Percentiles rank a stretch among this genome's conserved stretches.
Evolutionary conservation across 2,329 filamentous ascomycete genomes (phyloP).

Genomic region (Leptographium wingfieldii): DNA sequence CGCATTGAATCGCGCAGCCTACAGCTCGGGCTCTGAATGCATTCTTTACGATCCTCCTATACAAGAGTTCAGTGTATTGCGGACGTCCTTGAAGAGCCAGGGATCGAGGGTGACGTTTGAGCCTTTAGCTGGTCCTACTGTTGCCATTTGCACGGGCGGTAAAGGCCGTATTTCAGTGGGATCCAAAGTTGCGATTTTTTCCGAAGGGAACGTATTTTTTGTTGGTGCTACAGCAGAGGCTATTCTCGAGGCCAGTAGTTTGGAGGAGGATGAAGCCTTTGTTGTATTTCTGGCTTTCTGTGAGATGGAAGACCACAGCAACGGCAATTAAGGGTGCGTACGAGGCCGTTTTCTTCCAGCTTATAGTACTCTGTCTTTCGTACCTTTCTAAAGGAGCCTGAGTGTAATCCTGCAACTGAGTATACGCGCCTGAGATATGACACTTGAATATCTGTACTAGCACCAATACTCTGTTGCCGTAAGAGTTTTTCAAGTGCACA

Average conservation of each 20-base stretch:
- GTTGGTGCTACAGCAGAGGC: slow-evolving; percentile 81
- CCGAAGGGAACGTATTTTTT: slow-evolving; percentile 65
- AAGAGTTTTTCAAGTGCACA: no score
- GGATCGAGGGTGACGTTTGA: slow-evolving; percentile 83
- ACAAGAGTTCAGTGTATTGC: slow-evolving; percentile 86
- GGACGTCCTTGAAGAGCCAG: slow-evolving; percentile 56
- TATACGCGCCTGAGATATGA: no score
- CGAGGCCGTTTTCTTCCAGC: background rate
- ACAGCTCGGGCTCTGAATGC: slow-evolving; percentile 61
- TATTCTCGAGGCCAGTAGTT: slow-evolving; percentile 55
- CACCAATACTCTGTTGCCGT: no score
- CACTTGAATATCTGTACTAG: no score
- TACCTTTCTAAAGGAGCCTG: background rate
- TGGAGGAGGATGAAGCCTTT: slow-evolving; percentile 52
- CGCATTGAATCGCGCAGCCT: slow-evolving; percentile 68
- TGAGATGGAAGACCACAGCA: slow-evolving; percentile 50
- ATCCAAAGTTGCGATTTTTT: slow-evolving; percentile 61
- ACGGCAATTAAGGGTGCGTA: slow-evolving; percentile 14
- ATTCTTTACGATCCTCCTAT: slow-evolving; percentile 90
- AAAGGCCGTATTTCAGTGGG: slow-evolving; percentile 77
- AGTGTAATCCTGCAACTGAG: no score
- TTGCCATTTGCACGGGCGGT: slow-evolving; percentile 81
- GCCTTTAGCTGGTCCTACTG: slow-evolving; percentile 73
- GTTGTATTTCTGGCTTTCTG: slow-evolving; percentile 91
- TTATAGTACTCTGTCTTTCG: background rate